Conservation (phyloP, 208 protist species). For the Cochliopodium minus region DNA sequence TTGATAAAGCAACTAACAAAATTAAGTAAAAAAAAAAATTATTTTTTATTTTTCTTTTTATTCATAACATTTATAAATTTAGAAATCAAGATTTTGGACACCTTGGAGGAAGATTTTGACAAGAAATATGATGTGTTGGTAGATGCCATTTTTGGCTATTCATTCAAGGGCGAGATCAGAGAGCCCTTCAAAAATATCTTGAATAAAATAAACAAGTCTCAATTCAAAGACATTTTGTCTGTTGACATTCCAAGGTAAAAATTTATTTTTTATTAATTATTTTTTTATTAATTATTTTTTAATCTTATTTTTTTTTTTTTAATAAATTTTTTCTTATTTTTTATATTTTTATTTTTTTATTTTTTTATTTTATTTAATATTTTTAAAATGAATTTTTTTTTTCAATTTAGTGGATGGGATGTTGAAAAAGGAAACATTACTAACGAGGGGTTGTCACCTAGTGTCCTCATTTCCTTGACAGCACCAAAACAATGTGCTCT, state of each 20-base stretch:
- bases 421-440: background rate
- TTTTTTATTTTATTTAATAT: too few species aligned
- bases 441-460: background rate
- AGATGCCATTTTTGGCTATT: constrained; percentile 3
- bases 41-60: too few species aligned
- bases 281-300: too few species aligned
- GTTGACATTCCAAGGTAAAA: constrained; percentile 11
- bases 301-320: too few species aligned
- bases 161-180: background rate
- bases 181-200: background rate
- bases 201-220: background rate
- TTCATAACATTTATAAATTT: background rate
- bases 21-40: too few species aligned
- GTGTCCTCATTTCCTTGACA: background rate
- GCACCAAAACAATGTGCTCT: background rate
- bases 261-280: too few species aligned
- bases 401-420: constrained; percentile 2
- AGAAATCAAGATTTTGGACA: background rate
- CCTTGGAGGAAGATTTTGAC: background rate
- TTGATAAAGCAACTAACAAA: too few species aligned
- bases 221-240: background rate
- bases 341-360: too few species aligned
- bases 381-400: too few species aligned
- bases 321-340: too few species aligned
- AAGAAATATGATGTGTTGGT: background rate